Conservation (phyloP, 140 eudicot species). For the Anethum foeniculum region DNA sequence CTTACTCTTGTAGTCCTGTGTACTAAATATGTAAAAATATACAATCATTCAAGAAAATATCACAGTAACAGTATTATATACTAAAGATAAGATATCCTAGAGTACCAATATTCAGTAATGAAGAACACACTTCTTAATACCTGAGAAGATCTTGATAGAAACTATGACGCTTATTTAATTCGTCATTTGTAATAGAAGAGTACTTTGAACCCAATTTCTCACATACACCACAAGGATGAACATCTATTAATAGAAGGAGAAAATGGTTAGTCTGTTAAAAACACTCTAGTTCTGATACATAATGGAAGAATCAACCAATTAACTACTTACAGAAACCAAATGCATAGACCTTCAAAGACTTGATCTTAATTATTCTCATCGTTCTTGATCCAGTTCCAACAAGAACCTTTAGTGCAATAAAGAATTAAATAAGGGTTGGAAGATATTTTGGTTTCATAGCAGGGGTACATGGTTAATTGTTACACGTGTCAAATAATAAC, state of each 20-base stretch:
- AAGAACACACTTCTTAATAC: slow-evolving; percentile 25
- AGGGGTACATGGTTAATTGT: neutral
- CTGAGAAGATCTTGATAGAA: slow-evolving; percentile 76
- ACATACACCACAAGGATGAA: slow-evolving; percentile 83
- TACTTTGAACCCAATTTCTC: slow-evolving; percentile 82
- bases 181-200: slow-evolving; percentile 46
- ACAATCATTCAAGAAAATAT: neutral
- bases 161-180: slow-evolving; percentile 43
- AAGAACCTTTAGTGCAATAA: slow-evolving; percentile 52
- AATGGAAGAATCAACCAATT: neutral
- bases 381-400: slow-evolving; percentile 95
- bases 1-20: neutral
- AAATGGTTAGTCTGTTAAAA: slow-evolving; percentile 16
- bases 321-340: slow-evolving; percentile 85
- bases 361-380: slow-evolving; percentile 66
- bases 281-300: neutral
- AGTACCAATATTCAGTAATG: neutral
- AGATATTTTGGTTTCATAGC: neutral
- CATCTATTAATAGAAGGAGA: slow-evolving; percentile 35
- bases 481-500: neutral
- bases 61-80: neutral
- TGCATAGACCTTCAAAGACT: slow-evolving; percentile 82
- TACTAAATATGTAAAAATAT: neutral
- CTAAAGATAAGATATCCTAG: neutral
- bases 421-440: neutral